Percentiles rank a stretch among this genome's conserved stretches.
These are phyloP conservation scores for Candida qinlingensis DNA, from an alignment of 805 yeast species.

Conservation along the genomic window DNA sequence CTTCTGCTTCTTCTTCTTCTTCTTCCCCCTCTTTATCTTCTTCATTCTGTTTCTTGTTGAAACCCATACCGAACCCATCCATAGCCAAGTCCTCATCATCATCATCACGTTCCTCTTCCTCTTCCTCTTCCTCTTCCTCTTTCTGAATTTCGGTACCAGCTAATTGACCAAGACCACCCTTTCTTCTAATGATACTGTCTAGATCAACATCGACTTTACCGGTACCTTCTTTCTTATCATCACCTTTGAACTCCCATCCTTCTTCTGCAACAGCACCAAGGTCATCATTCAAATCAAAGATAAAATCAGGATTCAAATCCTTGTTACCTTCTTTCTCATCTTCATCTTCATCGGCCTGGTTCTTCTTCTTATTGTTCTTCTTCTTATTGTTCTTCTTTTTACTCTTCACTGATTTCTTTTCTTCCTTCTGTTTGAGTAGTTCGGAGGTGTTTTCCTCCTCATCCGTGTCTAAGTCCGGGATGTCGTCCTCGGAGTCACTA, in stretches of 20 bases:
- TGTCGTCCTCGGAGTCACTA: slow-evolving; percentile 70
- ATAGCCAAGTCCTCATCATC: slow-evolving; percentile 38
- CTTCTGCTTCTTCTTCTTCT: slow-evolving; percentile 30
- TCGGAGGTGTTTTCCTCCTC: slow-evolving; percentile 29
- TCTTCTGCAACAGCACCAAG: slow-evolving; percentile 44
- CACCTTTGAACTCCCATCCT: slow-evolving; percentile 83
- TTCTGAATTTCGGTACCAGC: slow-evolving; percentile 38
- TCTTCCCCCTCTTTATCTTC: slow-evolving; percentile 27
- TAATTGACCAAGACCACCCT: slow-evolving; percentile 66
- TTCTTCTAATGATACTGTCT: slow-evolving; percentile 80
- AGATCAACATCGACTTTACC: slow-evolving; percentile 67
- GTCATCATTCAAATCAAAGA: slow-evolving; percentile 60
- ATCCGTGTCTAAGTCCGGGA: slow-evolving; percentile 43
- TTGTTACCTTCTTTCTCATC: slow-evolving; percentile 37
- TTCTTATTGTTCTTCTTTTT: slow-evolving; percentile 20
- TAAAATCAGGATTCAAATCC: slow-evolving; percentile 69
- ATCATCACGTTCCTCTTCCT: slow-evolving; percentile 35
- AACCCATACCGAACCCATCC: slow-evolving; percentile 41
- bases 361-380: slow-evolving; percentile 21
- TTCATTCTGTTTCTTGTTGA: slow-evolving; percentile 12
- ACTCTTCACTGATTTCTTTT: not conserved
- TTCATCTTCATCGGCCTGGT: slow-evolving; percentile 22
- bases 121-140: slow-evolving; percentile 35
- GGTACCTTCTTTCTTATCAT: slow-evolving; percentile 25
- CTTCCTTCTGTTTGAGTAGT: slow-evolving; percentile 4